phyloP scores from a whole-genome alignment of 139 green algal species.

The Diplosphaera chodatii region DNA sequence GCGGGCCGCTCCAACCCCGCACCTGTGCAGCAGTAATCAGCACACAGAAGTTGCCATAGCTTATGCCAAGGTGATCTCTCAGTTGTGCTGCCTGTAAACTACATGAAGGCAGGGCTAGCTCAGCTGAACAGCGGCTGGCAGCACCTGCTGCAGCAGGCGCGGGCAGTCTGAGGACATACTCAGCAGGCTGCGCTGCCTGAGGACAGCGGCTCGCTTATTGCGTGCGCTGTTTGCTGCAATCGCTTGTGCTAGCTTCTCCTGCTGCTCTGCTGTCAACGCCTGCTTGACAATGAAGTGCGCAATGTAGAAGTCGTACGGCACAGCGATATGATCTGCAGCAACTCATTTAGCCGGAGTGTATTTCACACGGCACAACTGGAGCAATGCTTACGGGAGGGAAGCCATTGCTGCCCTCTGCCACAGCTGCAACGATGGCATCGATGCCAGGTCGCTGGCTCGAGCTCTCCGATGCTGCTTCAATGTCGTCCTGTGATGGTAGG shows the following conservation, averaged over 20 bases:
- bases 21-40: neutral
- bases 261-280: neutral
- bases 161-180: neutral
- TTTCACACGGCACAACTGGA: too few relatives aligned
- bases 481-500: neutral
- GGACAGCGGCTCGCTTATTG: neutral
- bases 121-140: too few relatives aligned
- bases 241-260: constrained; percentile 11
- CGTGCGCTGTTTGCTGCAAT: constrained; percentile 13
- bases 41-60: too few relatives aligned
- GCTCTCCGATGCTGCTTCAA: neutral
- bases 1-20: neutral
- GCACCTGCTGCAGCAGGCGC: neutral
- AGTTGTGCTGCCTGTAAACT: too few relatives aligned
- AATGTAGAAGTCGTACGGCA: too few relatives aligned
- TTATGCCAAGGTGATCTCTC: too few relatives aligned
- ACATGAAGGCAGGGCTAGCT: too few relatives aligned
- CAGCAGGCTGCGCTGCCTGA: neutral
- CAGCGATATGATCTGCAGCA: too few relatives aligned
- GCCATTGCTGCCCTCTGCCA: neutral
- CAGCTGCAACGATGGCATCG: neutral
- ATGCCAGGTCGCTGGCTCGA: neutral
- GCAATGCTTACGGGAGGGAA: neutral
- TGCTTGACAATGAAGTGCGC: neutral
- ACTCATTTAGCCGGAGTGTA: too few relatives aligned